Evolutionary conservation across 371 early-diverging fungal species (phyloP).

Genomic region (Syncephalastrum contaminatum): DNA sequence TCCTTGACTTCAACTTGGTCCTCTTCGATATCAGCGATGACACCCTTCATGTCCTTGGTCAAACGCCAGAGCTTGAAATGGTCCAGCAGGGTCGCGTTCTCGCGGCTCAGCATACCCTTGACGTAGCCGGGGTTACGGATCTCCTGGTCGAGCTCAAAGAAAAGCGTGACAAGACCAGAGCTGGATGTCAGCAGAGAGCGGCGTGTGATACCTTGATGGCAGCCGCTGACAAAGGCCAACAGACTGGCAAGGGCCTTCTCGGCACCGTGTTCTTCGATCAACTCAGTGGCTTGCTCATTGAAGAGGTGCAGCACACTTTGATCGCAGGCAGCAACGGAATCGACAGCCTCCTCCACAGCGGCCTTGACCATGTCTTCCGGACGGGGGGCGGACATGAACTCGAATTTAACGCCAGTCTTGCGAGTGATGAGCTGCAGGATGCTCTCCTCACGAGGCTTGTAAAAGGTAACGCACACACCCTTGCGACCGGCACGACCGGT

Average conservation of each 20-base stretch:
- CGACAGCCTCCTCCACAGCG: conserved; percentile 22
- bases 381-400: conserved; percentile 82
- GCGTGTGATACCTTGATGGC: conserved; percentile 74
- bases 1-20: conserved; percentile 63
- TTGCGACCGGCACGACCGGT: conserved; percentile 95
- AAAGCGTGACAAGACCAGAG: conserved; percentile 77
- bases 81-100: too few relatives aligned
- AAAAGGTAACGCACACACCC: conserved; percentile 92
- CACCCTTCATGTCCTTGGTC: conserved; percentile 77
- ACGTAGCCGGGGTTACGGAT: conserved; percentile 82
- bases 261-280: conserved; percentile 67
- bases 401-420: conserved; percentile 79
- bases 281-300: conserved; percentile 63
- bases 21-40: conserved; percentile 77
- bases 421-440: conserved; percentile 72
- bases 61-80: conserved; percentile 69
- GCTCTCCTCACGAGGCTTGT: conserved; percentile 81
- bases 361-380: conserved; percentile 41
- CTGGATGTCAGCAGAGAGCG: conserved; percentile 83
- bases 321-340: conserved; percentile 23
- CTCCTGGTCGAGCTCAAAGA: conserved; percentile 57
- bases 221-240: conserved; percentile 83
- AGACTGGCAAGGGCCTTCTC: conserved; percentile 78
- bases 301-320: conserved; percentile 77
- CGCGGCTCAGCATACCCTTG: conserved; percentile 68